Evolutionary conservation across 345 rosid species (phyloP).

Genomic region (Ceriops zippeliana): DNA sequence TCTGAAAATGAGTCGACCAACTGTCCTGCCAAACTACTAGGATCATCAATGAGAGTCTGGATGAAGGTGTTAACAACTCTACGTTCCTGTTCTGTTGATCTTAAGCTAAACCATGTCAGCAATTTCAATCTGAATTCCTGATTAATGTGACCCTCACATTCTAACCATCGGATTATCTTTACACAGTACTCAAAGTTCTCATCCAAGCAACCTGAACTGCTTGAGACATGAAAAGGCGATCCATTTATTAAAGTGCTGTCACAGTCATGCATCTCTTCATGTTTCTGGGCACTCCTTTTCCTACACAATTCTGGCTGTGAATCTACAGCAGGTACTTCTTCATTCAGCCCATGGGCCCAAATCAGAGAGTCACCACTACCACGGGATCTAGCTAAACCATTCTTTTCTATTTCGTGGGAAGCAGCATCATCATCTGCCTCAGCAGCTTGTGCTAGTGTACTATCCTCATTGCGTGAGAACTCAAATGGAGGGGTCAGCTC

Average conservation of each 20-base stretch:
- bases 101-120: slow-evolving; percentile 91
- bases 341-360: slow-evolving; percentile 41
- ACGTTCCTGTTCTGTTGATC: slow-evolving; percentile 80
- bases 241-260: slow-evolving; percentile 76
- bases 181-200: slow-evolving; percentile 81
- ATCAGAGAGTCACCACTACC: slow-evolving; percentile 59
- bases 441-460: slow-evolving; percentile 52
- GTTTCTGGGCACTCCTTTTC: slow-evolving; percentile 48
- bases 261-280: slow-evolving; percentile 69
- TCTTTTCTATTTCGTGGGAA: slow-evolving; percentile 59
- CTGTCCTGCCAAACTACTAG: slow-evolving; percentile 86
- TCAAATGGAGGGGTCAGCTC: slow-evolving; percentile 78
- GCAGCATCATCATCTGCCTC: slow-evolving; percentile 76
- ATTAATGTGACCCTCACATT: slow-evolving; percentile 70
- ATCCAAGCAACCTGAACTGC: slow-evolving; percentile 55
- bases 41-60: slow-evolving; percentile 81
- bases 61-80: slow-evolving; percentile 85
- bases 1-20: slow-evolving; percentile 79
- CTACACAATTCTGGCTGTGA: slow-evolving; percentile 56
- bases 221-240: slow-evolving; percentile 46
- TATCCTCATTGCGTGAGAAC: slow-evolving; percentile 84
- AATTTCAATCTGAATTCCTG: slow-evolving; percentile 79
- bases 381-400: slow-evolving; percentile 51
- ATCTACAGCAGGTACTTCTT: slow-evolving; percentile 59
- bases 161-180: slow-evolving; percentile 76